phyloP scores from a whole-genome alignment of 2,329 filamentous ascomycete genomes.

The Hypoxylon sp. region DNA sequence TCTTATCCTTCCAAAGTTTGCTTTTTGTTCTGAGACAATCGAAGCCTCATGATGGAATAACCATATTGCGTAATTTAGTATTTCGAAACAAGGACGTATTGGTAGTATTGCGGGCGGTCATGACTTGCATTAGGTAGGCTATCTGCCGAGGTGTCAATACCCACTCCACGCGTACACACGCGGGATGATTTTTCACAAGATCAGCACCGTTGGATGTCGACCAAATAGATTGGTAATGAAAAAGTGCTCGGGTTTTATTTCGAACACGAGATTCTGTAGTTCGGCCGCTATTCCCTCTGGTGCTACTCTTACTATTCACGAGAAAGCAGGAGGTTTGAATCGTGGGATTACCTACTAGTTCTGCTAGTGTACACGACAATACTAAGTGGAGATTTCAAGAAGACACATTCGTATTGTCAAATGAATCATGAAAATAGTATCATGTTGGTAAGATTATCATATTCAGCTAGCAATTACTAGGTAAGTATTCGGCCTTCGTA shows the following conservation, averaged over 20 bases:
- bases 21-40: constrained; percentile 11
- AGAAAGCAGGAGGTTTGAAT: constrained; percentile 6
- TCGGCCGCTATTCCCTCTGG: background rate
- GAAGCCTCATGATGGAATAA: constrained; percentile 16
- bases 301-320: background rate
- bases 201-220: background rate
- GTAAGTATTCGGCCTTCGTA: background rate
- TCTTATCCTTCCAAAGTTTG: background rate
- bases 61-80: background rate
- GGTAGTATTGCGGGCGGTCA: background rate
- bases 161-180: background rate
- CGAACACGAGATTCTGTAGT: background rate
- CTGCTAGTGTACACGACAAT: constrained; percentile 19
- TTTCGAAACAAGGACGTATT: too few relatives aligned
- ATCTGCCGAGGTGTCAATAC: background rate
- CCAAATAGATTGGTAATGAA: background rate
- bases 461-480: background rate
- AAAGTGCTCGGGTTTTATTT: background rate
- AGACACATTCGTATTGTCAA: constrained; percentile 12
- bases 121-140: constrained; percentile 9
- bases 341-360: constrained; percentile 15
- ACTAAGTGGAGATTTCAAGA: constrained; percentile 15
- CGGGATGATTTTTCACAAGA: background rate
- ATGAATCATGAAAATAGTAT: constrained; percentile 3
- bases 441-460: background rate